Evolutionary conservation across 176 grass and related monocot species (phyloP).

Genomic region (Pontederia crassipes): DNA sequence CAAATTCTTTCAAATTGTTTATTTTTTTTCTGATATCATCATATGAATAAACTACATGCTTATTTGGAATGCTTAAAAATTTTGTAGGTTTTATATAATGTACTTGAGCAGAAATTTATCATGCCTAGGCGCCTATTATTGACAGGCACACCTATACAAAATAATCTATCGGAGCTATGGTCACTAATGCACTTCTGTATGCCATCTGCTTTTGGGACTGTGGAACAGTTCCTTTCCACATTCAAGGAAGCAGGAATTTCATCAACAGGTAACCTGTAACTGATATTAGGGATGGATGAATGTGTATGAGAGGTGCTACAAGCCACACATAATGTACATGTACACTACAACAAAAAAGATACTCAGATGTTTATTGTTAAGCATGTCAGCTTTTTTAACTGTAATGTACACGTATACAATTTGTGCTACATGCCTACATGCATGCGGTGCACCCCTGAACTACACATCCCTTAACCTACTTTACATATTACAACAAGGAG

Average conservation of each 20-base stretch:
- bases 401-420: too few species aligned
- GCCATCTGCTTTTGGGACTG: conserved; percentile 65
- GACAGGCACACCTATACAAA: conserved; percentile 92
- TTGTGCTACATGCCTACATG: too few species aligned
- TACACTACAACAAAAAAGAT: too few species aligned
- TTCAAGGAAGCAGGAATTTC: conserved; percentile 57
- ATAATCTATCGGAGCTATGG: conserved; percentile 88
- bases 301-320: too few species aligned
- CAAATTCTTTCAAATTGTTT: too few species aligned
- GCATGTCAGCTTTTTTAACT: too few species aligned
- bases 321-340: too few species aligned
- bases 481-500: too few species aligned
- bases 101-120: conserved; percentile 69
- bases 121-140: conserved; percentile 78
- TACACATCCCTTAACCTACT: too few species aligned
- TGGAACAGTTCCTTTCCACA: conserved; percentile 65
- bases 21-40: background rate
- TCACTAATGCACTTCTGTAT: conserved; percentile 92
- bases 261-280: conserved; percentile 33
- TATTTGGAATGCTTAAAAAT: conserved; percentile 6
- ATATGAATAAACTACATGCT: background rate
- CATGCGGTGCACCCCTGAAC: too few species aligned
- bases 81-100: conserved; percentile 75
- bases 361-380: too few species aligned
- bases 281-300: background rate